Conservation (phyloP, 1,284 basidiomycete species). For the Ustilago nuda region DNA sequence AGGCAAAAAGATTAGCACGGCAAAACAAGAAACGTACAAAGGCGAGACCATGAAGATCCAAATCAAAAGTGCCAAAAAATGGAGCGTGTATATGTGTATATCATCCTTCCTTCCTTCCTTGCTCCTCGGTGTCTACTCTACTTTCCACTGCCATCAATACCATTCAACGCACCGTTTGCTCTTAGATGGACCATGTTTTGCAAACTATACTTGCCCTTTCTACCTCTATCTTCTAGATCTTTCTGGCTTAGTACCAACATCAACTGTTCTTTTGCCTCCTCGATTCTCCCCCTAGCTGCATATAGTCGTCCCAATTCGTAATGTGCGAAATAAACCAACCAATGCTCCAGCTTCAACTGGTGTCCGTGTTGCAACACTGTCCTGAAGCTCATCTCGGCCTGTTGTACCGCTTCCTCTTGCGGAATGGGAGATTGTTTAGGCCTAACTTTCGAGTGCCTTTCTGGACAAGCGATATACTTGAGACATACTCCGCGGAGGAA, state of each 20-base stretch:
- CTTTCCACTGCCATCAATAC: constrained; percentile 43
- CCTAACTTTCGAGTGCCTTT: constrained; percentile 58
- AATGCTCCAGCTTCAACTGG: constrained; percentile 62
- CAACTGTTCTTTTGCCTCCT: constrained; percentile 57
- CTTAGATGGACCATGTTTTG: constrained; percentile 68
- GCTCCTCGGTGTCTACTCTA: neutral
- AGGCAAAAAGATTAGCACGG: constrained; percentile 8
- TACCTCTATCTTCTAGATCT: constrained; percentile 58
- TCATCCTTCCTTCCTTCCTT: no score
- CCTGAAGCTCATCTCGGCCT: constrained; percentile 58
- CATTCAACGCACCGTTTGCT: constrained; percentile 62
- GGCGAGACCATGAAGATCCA: neutral
- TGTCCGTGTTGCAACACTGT: constrained; percentile 58
- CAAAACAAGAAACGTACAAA: neutral
- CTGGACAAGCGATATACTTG: constrained; percentile 66
- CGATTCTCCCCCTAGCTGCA: constrained; percentile 34
- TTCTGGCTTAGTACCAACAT: constrained; percentile 62
- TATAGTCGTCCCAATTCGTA: constrained; percentile 67
- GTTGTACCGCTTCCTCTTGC: constrained; percentile 55
- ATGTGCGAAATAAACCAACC: constrained; percentile 67
- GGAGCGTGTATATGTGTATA: neutral
- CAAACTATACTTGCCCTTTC: constrained; percentile 67
- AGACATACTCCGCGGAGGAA: constrained; percentile 66
- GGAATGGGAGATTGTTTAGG: constrained; percentile 56
- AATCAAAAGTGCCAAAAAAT: neutral